A percentile compares a stretch with the other conserved stretches of the same genome.
Evolutionary conservation across 805 yeast species (phyloP).

Genomic region (Yamadazyma phyllophila): DNA sequence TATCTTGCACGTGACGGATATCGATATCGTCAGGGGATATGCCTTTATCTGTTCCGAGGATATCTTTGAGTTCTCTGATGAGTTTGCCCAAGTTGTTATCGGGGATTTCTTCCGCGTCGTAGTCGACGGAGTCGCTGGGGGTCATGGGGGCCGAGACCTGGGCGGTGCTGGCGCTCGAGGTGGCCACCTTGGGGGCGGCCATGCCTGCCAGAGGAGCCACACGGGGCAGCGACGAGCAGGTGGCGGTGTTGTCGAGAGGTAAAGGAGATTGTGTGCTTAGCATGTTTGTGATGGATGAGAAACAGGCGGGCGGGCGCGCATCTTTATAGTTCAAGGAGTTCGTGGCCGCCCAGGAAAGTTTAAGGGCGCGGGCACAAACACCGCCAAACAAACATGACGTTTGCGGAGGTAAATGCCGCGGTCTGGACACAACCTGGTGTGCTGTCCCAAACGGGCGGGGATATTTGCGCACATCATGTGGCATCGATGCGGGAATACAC

Average conservation of each 20-base stretch:
- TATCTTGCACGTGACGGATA: conserved; percentile 40
- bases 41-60: conserved; percentile 23
- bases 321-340: not conserved
- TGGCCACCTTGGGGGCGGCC: not conserved
- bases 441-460: no score
- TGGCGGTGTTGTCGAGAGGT: not conserved
- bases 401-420: not conserved
- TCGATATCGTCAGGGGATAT: conserved; percentile 51
- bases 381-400: not conserved
- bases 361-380: not conserved
- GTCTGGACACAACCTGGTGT: no score
- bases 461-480: no score
- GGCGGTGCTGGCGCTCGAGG: not conserved
- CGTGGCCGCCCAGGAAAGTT: not conserved
- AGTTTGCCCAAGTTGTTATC: conserved; percentile 23
- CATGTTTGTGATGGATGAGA: not conserved
- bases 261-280: not conserved
- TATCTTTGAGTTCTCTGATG: conserved; percentile 17
- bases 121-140: not conserved
- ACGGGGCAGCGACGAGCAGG: no score
- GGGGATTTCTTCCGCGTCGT: conserved; percentile 13
- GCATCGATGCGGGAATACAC: no score
- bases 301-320: conserved; percentile 1
- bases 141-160: not conserved
- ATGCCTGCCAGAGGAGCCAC: no score